A percentile compares a stretch with the other conserved stretches of the same genome.
phyloP scores from a whole-genome alignment of 768 basidiomycete species.

The Lentinula edodes region DNA sequence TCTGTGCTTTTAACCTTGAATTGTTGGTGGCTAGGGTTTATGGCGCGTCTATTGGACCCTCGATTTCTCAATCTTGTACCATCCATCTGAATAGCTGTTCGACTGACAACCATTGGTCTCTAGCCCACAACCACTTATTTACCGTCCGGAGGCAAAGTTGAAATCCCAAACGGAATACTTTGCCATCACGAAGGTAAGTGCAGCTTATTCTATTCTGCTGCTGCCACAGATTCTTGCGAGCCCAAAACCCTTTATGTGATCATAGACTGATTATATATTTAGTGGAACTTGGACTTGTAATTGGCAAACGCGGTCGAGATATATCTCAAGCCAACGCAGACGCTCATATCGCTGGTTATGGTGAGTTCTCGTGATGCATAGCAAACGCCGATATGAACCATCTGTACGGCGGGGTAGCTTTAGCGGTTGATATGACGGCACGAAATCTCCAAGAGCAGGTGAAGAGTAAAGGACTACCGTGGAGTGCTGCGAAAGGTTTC shows the following conservation, averaged over 20 bases:
- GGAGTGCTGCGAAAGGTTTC: slow-evolving; percentile 96
- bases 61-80: too few relatives aligned
- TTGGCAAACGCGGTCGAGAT: slow-evolving; percentile 82
- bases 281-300: slow-evolving; percentile 98
- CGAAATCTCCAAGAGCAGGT: slow-evolving; percentile 92
- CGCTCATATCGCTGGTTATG: slow-evolving; percentile 86
- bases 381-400: neutral
- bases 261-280: neutral
- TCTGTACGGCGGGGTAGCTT: slow-evolving; percentile 39
- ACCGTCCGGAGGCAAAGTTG: slow-evolving; percentile 67
- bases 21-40: too few relatives aligned
- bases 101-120: neutral
- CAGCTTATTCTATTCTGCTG: neutral
- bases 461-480: slow-evolving; percentile 92
- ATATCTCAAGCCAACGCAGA: slow-evolving; percentile 70
- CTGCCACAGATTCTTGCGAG: neutral
- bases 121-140: slow-evolving; percentile 85
- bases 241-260: too few relatives aligned
- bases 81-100: neutral
- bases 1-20: too few relatives aligned
- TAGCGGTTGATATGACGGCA: slow-evolving; percentile 95
- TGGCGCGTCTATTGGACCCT: too few relatives aligned
- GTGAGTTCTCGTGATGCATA: slow-evolving; percentile 36
- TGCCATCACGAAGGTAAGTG: slow-evolving; percentile 86
- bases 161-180: slow-evolving; percentile 79